phyloP scores from a whole-genome alignment of 805 yeast genomes.

The Saccharomycopsis malanga region DNA sequence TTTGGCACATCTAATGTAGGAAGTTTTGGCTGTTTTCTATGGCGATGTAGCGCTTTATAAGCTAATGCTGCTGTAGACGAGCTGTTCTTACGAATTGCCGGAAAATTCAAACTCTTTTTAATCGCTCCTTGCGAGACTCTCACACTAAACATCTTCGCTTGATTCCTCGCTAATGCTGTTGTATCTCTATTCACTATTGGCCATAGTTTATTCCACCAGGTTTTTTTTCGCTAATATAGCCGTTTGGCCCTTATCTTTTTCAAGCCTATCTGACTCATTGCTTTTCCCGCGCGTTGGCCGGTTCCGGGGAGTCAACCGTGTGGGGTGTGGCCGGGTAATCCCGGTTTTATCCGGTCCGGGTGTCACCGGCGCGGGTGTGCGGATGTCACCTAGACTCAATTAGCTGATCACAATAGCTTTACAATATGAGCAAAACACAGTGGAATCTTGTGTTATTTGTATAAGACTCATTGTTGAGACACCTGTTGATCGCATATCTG shows the following conservation, averaged over 20 bases:
- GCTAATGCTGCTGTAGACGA: constrained; percentile 92
- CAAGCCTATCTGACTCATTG: not conserved
- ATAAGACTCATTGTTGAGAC: too few relatives aligned
- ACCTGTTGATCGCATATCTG: too few relatives aligned
- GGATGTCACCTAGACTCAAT: not conserved
- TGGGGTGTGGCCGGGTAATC: not conserved
- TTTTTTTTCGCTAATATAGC: not conserved
- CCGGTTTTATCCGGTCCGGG: not conserved
- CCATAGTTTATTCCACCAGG: not conserved
- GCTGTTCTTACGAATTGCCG: constrained; percentile 27
- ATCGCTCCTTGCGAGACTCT: not conserved
- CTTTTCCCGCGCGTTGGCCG: not conserved
- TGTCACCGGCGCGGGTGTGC: not conserved
- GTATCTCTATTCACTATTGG: not conserved
- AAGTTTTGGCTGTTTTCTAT: constrained; percentile 78
- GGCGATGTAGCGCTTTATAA: constrained; percentile 84
- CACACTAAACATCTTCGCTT: not conserved
- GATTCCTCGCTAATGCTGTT: not conserved
- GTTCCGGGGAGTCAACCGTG: not conserved
- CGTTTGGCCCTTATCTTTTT: not conserved
- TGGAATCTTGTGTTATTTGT: too few relatives aligned
- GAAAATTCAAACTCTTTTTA: not conserved
- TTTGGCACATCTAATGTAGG: constrained; percentile 90
- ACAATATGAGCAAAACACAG: too few relatives aligned
- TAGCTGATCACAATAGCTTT: too few relatives aligned